phyloP scores from a whole-genome alignment of 2,329 filamentous ascomycete species.

The Stagonosporopsis tanaceti region DNA sequence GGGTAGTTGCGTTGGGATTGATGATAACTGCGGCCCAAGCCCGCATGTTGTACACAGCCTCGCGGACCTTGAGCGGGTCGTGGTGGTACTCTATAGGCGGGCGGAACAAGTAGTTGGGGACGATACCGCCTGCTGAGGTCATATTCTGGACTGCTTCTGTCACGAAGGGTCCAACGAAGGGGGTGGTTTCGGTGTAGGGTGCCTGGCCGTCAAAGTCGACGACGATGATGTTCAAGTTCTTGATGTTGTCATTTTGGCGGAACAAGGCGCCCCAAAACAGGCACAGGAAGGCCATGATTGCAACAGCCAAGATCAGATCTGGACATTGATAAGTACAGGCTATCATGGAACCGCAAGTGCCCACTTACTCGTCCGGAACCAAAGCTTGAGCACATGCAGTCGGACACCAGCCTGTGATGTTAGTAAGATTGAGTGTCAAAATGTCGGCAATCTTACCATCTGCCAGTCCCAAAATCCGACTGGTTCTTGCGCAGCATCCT shows the following conservation, averaged over 20 bases:
- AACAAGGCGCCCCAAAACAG: constrained; percentile 45
- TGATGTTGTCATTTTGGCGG: constrained; percentile 28
- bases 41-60: constrained; percentile 65
- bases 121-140: constrained; percentile 44
- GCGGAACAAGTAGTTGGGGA: constrained; percentile 60
- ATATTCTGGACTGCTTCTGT: constrained; percentile 55
- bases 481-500: constrained; percentile 21
- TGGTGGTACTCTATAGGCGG: constrained; percentile 60
- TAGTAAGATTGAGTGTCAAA: background rate
- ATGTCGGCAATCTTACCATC: constrained; percentile 25
- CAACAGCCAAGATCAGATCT: constrained; percentile 31
- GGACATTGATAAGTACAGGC: background rate
- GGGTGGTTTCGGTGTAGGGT: constrained; percentile 53
- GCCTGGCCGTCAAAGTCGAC: constrained; percentile 69
- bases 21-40: constrained; percentile 69
- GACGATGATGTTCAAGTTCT: constrained; percentile 61
- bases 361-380: constrained; percentile 36
- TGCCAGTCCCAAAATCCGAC: constrained; percentile 42
- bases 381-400: constrained; percentile 40
- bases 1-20: constrained; percentile 67
- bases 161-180: constrained; percentile 65
- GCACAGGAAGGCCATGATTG: constrained; percentile 36
- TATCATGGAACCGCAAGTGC: too few relatives aligned
- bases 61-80: constrained; percentile 64
- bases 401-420: constrained; percentile 33